These are phyloP conservation scores for Colletotrichum sp. DNA, from an alignment of 2,329 filamentous ascomycete genomes.

Conservation along the genomic window DNA sequence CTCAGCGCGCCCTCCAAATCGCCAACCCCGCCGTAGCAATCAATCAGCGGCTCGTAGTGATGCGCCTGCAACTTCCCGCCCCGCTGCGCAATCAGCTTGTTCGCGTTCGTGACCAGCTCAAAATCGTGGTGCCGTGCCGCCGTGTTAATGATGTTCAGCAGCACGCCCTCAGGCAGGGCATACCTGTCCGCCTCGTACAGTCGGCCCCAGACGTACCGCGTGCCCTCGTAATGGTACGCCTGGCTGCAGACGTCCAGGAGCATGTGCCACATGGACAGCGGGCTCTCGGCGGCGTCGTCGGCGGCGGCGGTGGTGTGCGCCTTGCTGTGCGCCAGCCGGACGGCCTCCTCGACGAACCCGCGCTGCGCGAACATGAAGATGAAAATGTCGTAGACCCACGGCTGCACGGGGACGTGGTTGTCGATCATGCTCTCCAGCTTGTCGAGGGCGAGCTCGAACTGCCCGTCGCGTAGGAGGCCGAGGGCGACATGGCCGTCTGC, in stretches of 20 bases:
- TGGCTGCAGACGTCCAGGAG: slow-evolving; percentile 78
- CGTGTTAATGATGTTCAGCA: slow-evolving; percentile 72
- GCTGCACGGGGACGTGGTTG: slow-evolving; percentile 58
- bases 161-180: slow-evolving; percentile 67
- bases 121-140: slow-evolving; percentile 74
- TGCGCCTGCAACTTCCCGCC: slow-evolving; percentile 62
- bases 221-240: slow-evolving; percentile 66
- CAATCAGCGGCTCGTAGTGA: slow-evolving; percentile 82
- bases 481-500: slow-evolving; percentile 72
- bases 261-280: slow-evolving; percentile 67
- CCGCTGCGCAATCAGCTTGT: slow-evolving; percentile 67
- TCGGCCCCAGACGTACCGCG: slow-evolving; percentile 71
- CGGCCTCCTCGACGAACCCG: slow-evolving; percentile 78
- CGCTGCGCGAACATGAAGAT: slow-evolving; percentile 74
- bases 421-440: slow-evolving; percentile 71
- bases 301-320: slow-evolving; percentile 30
- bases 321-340: slow-evolving; percentile 69
- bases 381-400: slow-evolving; percentile 82
- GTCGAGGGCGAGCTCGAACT: slow-evolving; percentile 80
- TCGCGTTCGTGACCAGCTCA: slow-evolving; percentile 71
- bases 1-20: slow-evolving; percentile 72
- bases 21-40: slow-evolving; percentile 65
- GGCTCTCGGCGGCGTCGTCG: slow-evolving; percentile 32
- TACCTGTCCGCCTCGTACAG: slow-evolving; percentile 54
- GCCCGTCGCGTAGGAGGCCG: slow-evolving; percentile 79